Base-by-base conservation (phyloP, 768 basidiomycete genomes). In the Phaffia tasmanica region DNA sequence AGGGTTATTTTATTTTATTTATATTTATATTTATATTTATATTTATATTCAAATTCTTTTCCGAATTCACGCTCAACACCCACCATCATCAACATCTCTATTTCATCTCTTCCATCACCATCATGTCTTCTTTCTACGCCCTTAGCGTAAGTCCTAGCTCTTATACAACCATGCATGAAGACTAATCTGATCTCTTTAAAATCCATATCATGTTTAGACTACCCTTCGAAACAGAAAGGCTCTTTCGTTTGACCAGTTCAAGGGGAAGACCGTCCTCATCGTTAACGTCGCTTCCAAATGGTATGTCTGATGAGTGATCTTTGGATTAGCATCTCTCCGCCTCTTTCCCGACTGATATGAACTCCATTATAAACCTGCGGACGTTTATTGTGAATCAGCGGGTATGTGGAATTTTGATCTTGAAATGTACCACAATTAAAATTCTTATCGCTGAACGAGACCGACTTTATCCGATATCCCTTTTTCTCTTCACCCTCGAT, bases 231-330 rank as follows among this genome's bases (percentile, higher is more conserved):
- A 16, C 9, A 30, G 23, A 27, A 55, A 55, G 58, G 15, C 65
- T 0, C 57, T 66, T 15, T 32, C 50, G 35, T 66, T 66, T 25
- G 27, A 27, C 32, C 29, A 49, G 8, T 49, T 66, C 65, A 66
- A 66, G 50, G 73, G 72, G 62, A 74, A 76, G 71, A 71, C 72
- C 18, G 70, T 77, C 49, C 60, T 77, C 27, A 72, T 77, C 54
- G 76, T 77, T 68, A 77, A 77, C 66, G 74, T 75, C 48, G 76
- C 76, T 14, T 74, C 73, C 53, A 72, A 72, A 56, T 77, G 76
- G 50, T 74, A 74, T 73, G 42, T 58, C 73, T 73, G 6, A 6
- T 35, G 9, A 62, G 32, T 64, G 6, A 2, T 47, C 51, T 55
- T 19, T 4, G 11, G 25, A 16, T 14, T 27, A 27, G 21, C 42